Base-by-base conservation (phyloP, 108 stramenopile species). In the Cyclotella cryptica region DNA sequence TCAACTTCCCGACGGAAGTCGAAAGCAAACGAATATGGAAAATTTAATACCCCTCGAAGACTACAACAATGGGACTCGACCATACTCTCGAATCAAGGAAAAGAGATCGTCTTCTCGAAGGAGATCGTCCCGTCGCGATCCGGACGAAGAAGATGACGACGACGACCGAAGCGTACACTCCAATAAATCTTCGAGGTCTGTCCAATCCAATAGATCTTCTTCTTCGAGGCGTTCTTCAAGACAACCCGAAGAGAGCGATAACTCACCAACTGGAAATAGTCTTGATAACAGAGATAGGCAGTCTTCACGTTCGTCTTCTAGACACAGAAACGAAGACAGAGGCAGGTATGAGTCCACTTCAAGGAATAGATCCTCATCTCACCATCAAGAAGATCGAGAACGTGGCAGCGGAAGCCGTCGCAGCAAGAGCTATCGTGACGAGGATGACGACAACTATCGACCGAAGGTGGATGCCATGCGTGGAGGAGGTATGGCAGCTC, bases 21-120 rank as follows among this genome's bases (percentile, higher is more conserved):
- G 47, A 0, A 79, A 79, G 39, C 51, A 58, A 15, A 79, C 78
- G 0, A 71, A 72, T 51, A 69, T 67, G 78, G 71, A 72, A 30
- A 65, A 64, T 39, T 40, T 79, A 17, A 70, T 66, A 22, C 61
- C 70, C 1, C 14, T 70, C 3, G 40, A 54, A 11, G 69, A 65
- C 17, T 57, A 71, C 49, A 65, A 71, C 40, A 70, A 71, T 54
- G 49, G 51, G 13, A 46, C 30, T 57, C 39, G 52, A 24, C 69
- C 55, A 17, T 47, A 45, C 44, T 22, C 46, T 21, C 43, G 65
- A 13, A 61, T 61, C 35, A 61, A 61, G 19, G 60, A 39, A 9
- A 65, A 66, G 57, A 42, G 55, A 42, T 44, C 55, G 0, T 57
- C 57, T 14, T 47, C 42, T 47, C 43, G 45, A 17, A 45, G 45